Conservation (phyloP, 257 asterid genomes). For the Gentiana straminea region DNA sequence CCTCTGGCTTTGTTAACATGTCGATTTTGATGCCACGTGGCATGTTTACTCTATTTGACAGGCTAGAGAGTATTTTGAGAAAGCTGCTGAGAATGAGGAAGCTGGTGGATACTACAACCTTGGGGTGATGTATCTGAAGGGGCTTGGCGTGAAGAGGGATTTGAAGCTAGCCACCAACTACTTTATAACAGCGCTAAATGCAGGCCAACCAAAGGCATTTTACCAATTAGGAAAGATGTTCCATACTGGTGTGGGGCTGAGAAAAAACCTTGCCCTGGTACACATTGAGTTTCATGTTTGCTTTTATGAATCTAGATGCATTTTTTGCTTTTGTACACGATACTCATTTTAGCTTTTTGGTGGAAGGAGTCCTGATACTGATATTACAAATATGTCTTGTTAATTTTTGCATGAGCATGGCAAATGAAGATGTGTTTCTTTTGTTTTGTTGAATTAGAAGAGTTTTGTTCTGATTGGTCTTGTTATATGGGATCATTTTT, state of each 20-base stretch:
- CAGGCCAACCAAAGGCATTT: conserved; percentile 93
- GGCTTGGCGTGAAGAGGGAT: conserved; percentile 87
- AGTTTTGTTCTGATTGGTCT: too few relatives aligned
- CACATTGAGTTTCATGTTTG: conserved; percentile 4
- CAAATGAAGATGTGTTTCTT: too few relatives aligned
- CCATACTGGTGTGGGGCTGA: conserved; percentile 84
- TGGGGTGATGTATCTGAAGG: conserved; percentile 84
- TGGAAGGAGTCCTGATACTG: too few relatives aligned
- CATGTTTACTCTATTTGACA: conserved; percentile 23
- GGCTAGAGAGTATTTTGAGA: conserved; percentile 94
- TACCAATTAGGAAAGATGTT: conserved; percentile 98
- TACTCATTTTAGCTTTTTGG: not conserved
- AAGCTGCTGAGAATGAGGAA: conserved; percentile 87
- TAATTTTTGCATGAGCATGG: too few relatives aligned
- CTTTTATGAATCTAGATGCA: not conserved
- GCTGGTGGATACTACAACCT: conserved; percentile 94
- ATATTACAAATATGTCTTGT: too few relatives aligned
- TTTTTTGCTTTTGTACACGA: not conserved
- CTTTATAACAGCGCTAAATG: conserved; percentile 64
- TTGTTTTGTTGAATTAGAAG: too few relatives aligned
- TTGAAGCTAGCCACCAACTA: conserved; percentile 55
- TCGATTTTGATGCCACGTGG: not conserved
- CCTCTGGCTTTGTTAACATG: not conserved
- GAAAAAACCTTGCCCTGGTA: conserved; percentile 85
- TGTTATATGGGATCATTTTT: not conserved